phyloP scores from a whole-genome alignment of 768 basidiomycete species.

The Kwoniella botswanensis region DNA sequence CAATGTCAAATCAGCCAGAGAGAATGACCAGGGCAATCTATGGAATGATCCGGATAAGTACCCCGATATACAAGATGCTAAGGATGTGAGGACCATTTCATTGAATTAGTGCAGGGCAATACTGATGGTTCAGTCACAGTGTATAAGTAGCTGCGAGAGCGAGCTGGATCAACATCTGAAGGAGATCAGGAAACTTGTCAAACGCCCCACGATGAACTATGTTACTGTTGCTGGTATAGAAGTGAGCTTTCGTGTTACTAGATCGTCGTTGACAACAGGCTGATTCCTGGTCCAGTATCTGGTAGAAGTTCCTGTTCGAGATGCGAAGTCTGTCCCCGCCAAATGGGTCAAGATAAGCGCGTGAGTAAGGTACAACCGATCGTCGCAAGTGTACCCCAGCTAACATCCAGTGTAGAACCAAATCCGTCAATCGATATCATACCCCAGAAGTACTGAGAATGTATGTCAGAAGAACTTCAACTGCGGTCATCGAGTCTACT shows the following conservation, averaged over 20 bases:
- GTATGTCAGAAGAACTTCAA: constrained; percentile 30
- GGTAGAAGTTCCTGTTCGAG: constrained; percentile 72
- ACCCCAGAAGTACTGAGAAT: constrained; percentile 64
- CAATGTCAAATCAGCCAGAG: constrained; percentile 67
- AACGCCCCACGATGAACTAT: constrained; percentile 75
- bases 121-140: constrained; percentile 60
- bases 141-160: constrained; percentile 69
- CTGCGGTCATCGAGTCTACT: background rate
- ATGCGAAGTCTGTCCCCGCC: constrained; percentile 52
- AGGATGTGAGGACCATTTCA: constrained; percentile 63
- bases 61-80: constrained; percentile 66
- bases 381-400: background rate
- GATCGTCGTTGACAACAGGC: background rate
- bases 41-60: constrained; percentile 69
- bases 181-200: constrained; percentile 72
- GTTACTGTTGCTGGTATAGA: constrained; percentile 71
- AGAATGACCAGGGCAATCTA: constrained; percentile 71
- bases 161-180: constrained; percentile 78
- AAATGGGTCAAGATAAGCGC: constrained; percentile 63
- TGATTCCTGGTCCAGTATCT: constrained; percentile 65
- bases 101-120: background rate
- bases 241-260: constrained; percentile 60
- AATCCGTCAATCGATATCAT: constrained; percentile 72
- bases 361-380: constrained; percentile 25
- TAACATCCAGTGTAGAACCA: constrained; percentile 62